These are phyloP conservation scores for Solanum medicagineum DNA, from an alignment of 257 asterid species.

Conservation along the genomic window DNA sequence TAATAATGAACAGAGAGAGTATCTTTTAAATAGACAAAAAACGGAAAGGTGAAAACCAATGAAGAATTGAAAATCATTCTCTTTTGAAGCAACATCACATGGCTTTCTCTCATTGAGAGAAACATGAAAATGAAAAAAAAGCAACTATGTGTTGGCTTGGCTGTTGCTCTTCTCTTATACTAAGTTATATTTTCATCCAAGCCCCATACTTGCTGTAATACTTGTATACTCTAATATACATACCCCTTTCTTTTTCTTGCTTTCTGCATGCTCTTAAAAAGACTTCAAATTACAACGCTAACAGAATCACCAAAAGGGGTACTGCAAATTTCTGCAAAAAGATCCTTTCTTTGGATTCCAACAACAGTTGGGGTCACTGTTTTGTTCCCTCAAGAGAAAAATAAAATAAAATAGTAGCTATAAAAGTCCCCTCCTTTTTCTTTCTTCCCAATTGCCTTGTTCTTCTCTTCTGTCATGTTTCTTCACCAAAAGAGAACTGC, in stretches of 20 bases:
- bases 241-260: background rate
- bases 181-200: background rate
- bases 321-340: background rate
- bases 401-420: background rate
- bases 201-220: background rate
- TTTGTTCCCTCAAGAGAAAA: background rate
- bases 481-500: background rate
- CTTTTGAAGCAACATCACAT: background rate
- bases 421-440: background rate
- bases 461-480: background rate
- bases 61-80: background rate
- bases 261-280: background rate
- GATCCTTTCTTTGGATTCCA: background rate
- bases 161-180: background rate
- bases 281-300: background rate
- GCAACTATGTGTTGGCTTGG: background rate
- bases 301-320: background rate
- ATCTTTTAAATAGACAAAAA: no score
- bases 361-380: background rate
- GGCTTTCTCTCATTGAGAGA: background rate
- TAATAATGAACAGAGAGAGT: no score
- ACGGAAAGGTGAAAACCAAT: no score
- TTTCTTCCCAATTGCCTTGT: background rate
- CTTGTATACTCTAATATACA: background rate
- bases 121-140: background rate